These are phyloP conservation scores for Brassica incana DNA, from an alignment of 345 rosid genomes.

Conservation along the genomic window DNA sequence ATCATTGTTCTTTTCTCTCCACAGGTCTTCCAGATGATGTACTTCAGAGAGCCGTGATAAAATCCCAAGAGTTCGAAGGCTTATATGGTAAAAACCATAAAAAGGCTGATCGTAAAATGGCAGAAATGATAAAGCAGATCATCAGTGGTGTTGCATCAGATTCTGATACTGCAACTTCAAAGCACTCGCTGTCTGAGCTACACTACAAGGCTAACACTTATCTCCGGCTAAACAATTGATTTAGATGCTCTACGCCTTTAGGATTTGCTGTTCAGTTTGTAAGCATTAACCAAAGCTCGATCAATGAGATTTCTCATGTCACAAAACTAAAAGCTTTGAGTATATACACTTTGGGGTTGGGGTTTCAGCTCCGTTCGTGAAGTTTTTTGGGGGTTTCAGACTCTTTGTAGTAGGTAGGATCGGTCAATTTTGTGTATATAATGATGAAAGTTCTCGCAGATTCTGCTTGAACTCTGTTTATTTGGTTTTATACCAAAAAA, in stretches of 20 bases:
- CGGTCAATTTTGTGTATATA: background rate
- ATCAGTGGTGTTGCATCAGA: conserved; percentile 30
- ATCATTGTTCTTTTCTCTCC: conserved; percentile 15
- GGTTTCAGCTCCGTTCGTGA: background rate
- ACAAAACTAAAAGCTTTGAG: background rate
- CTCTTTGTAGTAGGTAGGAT: background rate
- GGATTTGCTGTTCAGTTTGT: no score
- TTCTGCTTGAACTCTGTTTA: background rate
- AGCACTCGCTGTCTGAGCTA: conserved; percentile 44
- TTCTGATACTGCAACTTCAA: conserved; percentile 18
- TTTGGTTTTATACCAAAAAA: background rate
- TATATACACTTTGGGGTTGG: background rate
- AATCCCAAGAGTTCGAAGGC: conserved; percentile 73
- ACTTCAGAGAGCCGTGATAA: conserved; percentile 62
- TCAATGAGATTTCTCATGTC: conserved; percentile 10
- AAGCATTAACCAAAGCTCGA: background rate
- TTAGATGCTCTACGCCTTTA: no score
- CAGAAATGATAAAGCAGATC: conserved; percentile 46
- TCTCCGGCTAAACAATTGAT: conserved; percentile 38
- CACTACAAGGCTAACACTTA: conserved; percentile 50
- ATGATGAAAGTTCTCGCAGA: background rate
- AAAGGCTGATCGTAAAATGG: conserved; percentile 31
- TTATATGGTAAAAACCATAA: conserved; percentile 48
- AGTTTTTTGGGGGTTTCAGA: background rate
- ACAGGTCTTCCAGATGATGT: conserved; percentile 76